Evolutionary conservation across 768 basidiomycete genomes (phyloP), one percentile per base, ranked within the genome.

Genomic region (Udeniomyces megalosporus): DNA sequence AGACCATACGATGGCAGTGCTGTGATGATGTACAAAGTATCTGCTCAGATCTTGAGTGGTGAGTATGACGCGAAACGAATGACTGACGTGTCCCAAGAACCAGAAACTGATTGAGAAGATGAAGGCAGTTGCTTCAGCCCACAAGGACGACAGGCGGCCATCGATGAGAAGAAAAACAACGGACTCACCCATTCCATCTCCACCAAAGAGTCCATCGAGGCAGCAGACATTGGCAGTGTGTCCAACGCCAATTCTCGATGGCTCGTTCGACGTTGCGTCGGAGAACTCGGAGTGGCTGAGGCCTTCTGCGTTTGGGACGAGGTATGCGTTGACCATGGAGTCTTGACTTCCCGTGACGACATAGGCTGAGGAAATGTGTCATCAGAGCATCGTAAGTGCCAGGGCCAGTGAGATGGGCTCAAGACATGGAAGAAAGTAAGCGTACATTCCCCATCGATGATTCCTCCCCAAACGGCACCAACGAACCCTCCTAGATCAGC

Each of bases 31-130:
- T 20, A 24, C 17, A 29, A 29, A 29, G 38, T n/a, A 22, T 50
- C 44, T 3, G 12, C 14, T 1, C 1, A 5, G 4, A 3, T 34
- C 8, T 20, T n/a, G 31, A 6, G 22, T 31, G 24, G 4, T 20
- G 38, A 26, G 6, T n/a, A 47, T 42, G 10, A 8, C 52, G 22
- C 7, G 7, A 7, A 12, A 52, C 24, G 32, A 24, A 26, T 7
- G 7, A 68, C 76, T 66, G 60, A 93, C 93, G 80, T 86, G 76
- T 97, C 95, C 95, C 95, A 99, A 47, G 89, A 93, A 22, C 95
- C 95, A 8, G 88, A 92, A 61, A 95, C 63, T 65, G 31, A n/a
- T 8, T 42, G 38, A 42, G 48, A 22, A 50, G 42, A 10, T 32
- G 46, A 51, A 29, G n/a, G n/a, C n/a, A n/a, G n/a, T n/a, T n/a